Conservation (phyloP, 768 basidiomycete genomes). For the Amanita exitialis region DNA sequence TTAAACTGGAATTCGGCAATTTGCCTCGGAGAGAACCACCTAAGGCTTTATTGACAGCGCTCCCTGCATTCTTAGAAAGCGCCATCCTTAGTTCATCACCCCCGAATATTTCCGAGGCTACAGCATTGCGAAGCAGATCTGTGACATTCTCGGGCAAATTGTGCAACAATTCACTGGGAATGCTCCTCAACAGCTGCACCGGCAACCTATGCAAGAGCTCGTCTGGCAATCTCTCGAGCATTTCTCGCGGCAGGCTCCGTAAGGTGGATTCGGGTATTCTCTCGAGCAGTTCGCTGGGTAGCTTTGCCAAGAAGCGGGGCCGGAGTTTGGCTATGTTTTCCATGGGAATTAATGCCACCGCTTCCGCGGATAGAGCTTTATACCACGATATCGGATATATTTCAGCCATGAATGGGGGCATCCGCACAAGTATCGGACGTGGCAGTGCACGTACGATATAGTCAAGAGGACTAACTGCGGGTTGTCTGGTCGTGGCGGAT, state of each 20-base stretch:
- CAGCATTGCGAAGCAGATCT: background rate
- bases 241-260: background rate
- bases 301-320: background rate
- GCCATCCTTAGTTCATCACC: background rate
- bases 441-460: background rate
- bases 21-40: background rate
- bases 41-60: background rate
- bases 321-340: background rate
- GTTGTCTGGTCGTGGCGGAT: background rate
- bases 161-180: background rate
- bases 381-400: background rate
- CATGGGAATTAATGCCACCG: background rate
- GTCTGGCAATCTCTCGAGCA: background rate
- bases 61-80: background rate
- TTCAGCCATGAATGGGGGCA: background rate
- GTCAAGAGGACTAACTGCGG: background rate
- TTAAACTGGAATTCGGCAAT: background rate
- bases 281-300: background rate
- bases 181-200: background rate
- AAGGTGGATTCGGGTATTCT: background rate
- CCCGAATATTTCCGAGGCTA: background rate
- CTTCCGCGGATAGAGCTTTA: background rate
- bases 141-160: background rate
- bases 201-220: background rate
- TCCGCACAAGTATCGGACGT: background rate